Evolutionary conservation across 2,329 filamentous ascomycete species (phyloP).

Genomic region (Cladosporium sp.): DNA sequence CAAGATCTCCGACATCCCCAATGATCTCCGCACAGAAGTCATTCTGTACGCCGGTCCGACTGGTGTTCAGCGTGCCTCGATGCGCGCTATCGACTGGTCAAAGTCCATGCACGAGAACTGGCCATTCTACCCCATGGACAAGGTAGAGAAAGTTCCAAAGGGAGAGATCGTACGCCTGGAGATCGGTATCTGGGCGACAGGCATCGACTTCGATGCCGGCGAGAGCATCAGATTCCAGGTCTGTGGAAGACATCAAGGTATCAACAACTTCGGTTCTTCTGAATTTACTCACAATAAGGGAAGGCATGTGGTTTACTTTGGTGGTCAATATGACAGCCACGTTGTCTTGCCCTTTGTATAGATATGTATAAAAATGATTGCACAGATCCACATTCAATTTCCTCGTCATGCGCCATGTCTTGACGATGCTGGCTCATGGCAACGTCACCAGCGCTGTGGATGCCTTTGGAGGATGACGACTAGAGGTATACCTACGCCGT

Average conservation of each 20-base stretch:
- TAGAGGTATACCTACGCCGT: too few relatives aligned
- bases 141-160: conserved; percentile 1
- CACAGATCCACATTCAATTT: too few relatives aligned
- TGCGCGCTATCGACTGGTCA: background rate
- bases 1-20: conserved; percentile 38
- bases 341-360: conserved; percentile 1
- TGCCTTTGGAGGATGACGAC: too few relatives aligned
- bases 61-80: conserved; percentile 8
- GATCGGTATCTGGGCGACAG: conserved; percentile 46
- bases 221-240: conserved; percentile 5
- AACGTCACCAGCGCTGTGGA: too few relatives aligned
- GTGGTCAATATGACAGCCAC: background rate
- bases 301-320: conserved; percentile 5
- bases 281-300: conserved; percentile 8
- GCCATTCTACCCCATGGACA: conserved; percentile 7
- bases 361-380: background rate
- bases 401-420: too few relatives aligned
- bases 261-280: background rate
- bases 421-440: too few relatives aligned
- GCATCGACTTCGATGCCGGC: conserved; percentile 43
- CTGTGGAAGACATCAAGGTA: background rate
- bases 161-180: conserved; percentile 43
- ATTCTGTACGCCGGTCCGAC: conserved; percentile 5
- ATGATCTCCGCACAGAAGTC: background rate
- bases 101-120: conserved; percentile 6